Conservation (phyloP, 306 rosid species). For the Cicer pinnatifidum region DNA sequence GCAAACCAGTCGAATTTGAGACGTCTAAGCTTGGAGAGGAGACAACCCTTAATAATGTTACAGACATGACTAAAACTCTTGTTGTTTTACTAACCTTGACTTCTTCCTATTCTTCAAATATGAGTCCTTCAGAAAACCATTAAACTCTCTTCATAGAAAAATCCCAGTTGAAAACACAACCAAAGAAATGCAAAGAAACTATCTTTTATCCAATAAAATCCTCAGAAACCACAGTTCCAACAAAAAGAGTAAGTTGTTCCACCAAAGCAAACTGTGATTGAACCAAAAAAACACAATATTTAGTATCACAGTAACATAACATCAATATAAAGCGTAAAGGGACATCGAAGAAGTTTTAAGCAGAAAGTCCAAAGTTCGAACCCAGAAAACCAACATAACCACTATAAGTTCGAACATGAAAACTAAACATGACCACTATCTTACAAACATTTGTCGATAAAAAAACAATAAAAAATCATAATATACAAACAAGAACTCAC, state of each 20-base stretch:
- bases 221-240: constrained; percentile 37
- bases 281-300: constrained; percentile 36
- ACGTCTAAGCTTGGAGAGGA: constrained; percentile 61
- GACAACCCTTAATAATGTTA: constrained; percentile 55
- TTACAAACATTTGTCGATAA: too few species aligned
- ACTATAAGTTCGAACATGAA: too few species aligned
- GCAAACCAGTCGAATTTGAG: constrained; percentile 50
- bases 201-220: constrained; percentile 30
- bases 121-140: constrained; percentile 33
- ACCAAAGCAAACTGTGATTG: constrained; percentile 45
- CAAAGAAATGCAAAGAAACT: constrained; percentile 40
- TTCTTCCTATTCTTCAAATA: constrained; percentile 27
- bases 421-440: too few species aligned
- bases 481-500: constrained; percentile 40
- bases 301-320: constrained; percentile 28
- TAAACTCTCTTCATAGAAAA: constrained; percentile 23
- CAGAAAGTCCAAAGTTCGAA: too few species aligned
- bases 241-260: constrained; percentile 25
- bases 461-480: background rate
- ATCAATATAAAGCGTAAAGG: background rate
- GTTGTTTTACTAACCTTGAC: constrained; percentile 12
- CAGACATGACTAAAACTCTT: constrained; percentile 61
- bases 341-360: too few species aligned
- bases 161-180: background rate
- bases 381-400: too few species aligned